Conservation (phyloP, 306 rosid species). For the Quercus dentata region DNA sequence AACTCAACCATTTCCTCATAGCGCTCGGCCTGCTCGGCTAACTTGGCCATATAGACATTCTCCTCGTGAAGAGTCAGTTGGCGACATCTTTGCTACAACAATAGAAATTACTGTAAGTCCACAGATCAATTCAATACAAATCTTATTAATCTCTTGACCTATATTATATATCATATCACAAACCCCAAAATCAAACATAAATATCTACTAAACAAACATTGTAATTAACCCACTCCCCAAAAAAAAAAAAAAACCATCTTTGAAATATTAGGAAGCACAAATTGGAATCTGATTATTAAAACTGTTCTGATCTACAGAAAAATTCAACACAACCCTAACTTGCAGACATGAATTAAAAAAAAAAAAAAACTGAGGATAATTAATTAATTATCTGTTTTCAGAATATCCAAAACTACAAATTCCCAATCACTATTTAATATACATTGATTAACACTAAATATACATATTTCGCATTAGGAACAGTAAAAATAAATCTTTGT, state of each 20-base stretch:
- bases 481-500: too few relatives aligned
- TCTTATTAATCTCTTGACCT: background rate
- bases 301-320: too few relatives aligned
- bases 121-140: background rate
- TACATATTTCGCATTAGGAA: too few relatives aligned
- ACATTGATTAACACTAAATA: too few relatives aligned
- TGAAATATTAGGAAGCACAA: constrained; percentile 9
- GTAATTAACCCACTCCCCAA: background rate
- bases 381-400: too few relatives aligned
- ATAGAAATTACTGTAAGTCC: constrained; percentile 1
- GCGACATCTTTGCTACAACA: constrained; percentile 32
- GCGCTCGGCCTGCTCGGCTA: constrained; percentile 89
- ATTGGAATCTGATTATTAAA: too few relatives aligned
- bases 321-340: too few relatives aligned
- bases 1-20: constrained; percentile 98
- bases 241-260: background rate
- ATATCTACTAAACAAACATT: background rate
- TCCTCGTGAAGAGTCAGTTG: constrained; percentile 72
- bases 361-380: too few relatives aligned
- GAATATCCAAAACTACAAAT: too few relatives aligned
- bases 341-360: too few relatives aligned
- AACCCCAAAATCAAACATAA: background rate
- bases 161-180: background rate
- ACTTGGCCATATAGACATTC: constrained; percentile 85
- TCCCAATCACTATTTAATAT: too few relatives aligned